These are phyloP conservation scores for Coleophoma crateriformis DNA, from an alignment of 2,329 filamentous ascomycete genomes.

Conservation along the genomic window DNA sequence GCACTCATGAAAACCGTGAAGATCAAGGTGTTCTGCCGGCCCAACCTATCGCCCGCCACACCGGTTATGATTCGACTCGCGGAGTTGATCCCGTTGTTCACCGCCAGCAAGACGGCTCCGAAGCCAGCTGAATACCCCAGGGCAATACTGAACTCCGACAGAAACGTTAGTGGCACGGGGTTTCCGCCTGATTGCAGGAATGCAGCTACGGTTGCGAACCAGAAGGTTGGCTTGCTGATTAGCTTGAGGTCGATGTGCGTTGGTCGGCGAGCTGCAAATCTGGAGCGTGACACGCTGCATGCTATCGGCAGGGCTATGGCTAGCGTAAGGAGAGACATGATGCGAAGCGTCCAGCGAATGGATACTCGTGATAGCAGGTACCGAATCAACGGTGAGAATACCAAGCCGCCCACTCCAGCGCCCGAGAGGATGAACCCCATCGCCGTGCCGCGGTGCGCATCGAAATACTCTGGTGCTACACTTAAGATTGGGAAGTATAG, in stretches of 20 bases:
- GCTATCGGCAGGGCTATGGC: constrained; percentile 33
- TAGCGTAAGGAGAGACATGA: constrained; percentile 31
- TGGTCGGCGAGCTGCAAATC: constrained; percentile 29
- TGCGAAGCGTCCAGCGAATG: constrained; percentile 37
- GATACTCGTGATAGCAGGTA: constrained; percentile 35
- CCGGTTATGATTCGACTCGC: constrained; percentile 37
- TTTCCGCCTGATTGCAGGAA: constrained; percentile 38
- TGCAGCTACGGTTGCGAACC: constrained; percentile 34
- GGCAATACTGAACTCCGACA: constrained; percentile 39
- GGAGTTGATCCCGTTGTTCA: constrained; percentile 39
- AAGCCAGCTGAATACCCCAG: constrained; percentile 34
- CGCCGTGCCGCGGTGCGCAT: constrained; percentile 37
- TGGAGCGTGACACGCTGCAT: constrained; percentile 32
- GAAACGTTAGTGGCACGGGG: constrained; percentile 40
- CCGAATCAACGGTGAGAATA: constrained; percentile 34
- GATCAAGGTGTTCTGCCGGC: constrained; percentile 41
- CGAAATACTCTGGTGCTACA: constrained; percentile 44
- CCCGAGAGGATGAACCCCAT: constrained; percentile 39
- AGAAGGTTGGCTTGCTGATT: constrained; percentile 32
- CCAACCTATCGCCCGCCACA: constrained; percentile 38
- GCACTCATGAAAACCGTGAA: constrained; percentile 32
- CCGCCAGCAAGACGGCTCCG: constrained; percentile 38
- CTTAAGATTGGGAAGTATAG: constrained; percentile 36
- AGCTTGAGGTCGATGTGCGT: constrained; percentile 33
- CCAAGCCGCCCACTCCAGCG: constrained; percentile 35